Evolutionary conservation across 805 yeast species (phyloP).

Genomic region (Candida silvicultrix): DNA sequence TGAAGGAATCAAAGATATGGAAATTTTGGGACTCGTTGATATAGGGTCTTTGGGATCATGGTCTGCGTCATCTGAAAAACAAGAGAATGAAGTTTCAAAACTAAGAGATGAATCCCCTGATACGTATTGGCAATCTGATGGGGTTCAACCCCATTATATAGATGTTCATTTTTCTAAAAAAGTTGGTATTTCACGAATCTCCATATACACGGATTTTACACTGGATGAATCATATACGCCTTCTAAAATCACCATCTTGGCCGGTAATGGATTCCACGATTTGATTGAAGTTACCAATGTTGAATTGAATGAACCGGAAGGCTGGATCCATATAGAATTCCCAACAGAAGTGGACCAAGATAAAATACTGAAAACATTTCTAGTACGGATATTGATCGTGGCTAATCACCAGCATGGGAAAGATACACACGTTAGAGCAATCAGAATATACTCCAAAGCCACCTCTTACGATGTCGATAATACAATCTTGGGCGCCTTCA

Average conservation of each 20-base stretch:
- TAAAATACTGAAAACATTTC: conserved; percentile 58
- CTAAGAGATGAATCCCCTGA: conserved; percentile 68
- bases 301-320: conserved; percentile 58
- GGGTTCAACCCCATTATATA: conserved; percentile 78
- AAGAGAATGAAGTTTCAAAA: conserved; percentile 65
- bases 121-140: conserved; percentile 93
- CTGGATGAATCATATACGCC: conserved; percentile 95
- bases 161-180: conserved; percentile 75
- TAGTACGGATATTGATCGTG: conserved; percentile 53
- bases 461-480: conserved; percentile 21
- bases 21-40: conserved; percentile 57
- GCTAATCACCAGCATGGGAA: conserved; percentile 94
- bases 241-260: conserved; percentile 49
- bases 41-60: conserved; percentile 79
- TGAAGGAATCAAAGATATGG: conserved; percentile 48
- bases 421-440: conserved; percentile 82
- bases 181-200: conserved; percentile 61
- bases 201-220: conserved; percentile 62
- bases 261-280: conserved; percentile 80
- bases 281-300: conserved; percentile 57
- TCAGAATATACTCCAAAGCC: conserved; percentile 49
- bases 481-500: conserved; percentile 18
- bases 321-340: conserved; percentile 70
- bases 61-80: conserved; percentile 73
- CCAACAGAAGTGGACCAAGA: conserved; percentile 22